These are phyloP conservation scores for Cinnamomum micranthum DNA, from an alignment of 164 flowering plant genomes.

Conservation along the genomic window DNA sequence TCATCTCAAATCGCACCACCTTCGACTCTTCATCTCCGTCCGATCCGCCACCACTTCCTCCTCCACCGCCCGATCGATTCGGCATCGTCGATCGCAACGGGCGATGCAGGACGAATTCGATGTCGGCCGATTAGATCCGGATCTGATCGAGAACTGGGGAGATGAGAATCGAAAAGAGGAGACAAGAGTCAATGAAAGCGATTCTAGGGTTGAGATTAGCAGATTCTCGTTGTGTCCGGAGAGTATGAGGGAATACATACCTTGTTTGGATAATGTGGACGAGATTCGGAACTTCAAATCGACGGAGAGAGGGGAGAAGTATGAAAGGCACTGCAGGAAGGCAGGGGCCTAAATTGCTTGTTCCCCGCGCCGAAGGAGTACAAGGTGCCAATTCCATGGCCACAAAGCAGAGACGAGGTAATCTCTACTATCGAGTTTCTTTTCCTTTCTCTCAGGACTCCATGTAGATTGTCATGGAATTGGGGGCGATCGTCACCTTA, in stretches of 20 bases:
- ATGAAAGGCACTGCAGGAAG: conserved; percentile 76
- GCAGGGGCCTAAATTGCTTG: conserved; percentile 59
- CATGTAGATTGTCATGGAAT: background rate
- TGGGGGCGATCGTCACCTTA: background rate
- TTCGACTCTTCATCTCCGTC: conserved; percentile 17
- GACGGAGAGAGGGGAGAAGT: conserved; percentile 61
- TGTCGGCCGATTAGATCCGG: conserved; percentile 74
- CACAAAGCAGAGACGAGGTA: conserved; percentile 91
- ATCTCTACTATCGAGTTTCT: background rate
- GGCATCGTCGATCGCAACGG: conserved; percentile 87
- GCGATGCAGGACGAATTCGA: conserved; percentile 78
- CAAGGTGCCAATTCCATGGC: conserved; percentile 77
- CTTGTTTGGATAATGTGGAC: conserved; percentile 68
- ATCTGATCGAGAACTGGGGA: conserved; percentile 50
- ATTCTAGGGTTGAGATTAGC: conserved; percentile 33
- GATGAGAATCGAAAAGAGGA: conserved; percentile 31
- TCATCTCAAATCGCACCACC: conserved; percentile 16
- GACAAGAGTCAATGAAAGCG: conserved; percentile 5
- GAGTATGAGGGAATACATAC: conserved; percentile 70
- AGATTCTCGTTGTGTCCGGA: conserved; percentile 48
- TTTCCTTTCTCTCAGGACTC: background rate
- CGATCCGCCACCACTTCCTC: conserved; percentile 22
- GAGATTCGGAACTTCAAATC: conserved; percentile 51
- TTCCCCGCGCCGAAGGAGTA: conserved; percentile 79
- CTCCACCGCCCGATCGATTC: conserved; percentile 44